These are phyloP conservation scores for Trifolium repens DNA, from an alignment of 306 rosid genomes.

Conservation along the genomic window DNA sequence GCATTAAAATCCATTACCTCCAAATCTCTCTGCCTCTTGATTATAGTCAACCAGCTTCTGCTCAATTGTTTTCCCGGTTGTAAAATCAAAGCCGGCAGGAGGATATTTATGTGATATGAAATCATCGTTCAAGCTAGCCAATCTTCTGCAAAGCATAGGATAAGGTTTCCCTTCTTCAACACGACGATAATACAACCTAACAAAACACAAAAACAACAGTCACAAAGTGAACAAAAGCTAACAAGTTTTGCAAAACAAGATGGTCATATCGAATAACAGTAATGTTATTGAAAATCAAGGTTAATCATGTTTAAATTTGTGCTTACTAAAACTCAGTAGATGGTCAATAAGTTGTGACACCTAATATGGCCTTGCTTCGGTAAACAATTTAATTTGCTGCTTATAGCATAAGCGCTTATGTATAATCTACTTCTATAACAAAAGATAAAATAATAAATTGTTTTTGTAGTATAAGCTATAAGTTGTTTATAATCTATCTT, in stretches of 20 bases:
- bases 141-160: slow-evolving; percentile 75
- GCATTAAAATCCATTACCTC: slow-evolving; percentile 54
- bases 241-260: neutral
- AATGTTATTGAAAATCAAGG: neutral
- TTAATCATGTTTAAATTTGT: neutral
- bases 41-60: slow-evolving; percentile 89
- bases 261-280: neutral
- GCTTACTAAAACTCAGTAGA: neutral
- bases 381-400: neutral
- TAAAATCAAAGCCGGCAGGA: slow-evolving; percentile 84
- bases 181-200: slow-evolving; percentile 88
- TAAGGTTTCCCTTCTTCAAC: slow-evolving; percentile 89
- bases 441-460: neutral
- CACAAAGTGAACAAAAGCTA: neutral
- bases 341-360: neutral
- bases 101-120: slow-evolving; percentile 81
- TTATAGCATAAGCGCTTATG: neutral
- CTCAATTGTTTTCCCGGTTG: slow-evolving; percentile 87
- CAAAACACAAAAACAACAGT: neutral
- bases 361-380: neutral
- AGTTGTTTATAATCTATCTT: neutral
- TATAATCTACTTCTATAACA: neutral
- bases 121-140: slow-evolving; percentile 78
- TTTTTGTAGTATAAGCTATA: neutral
- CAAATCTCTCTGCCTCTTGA: slow-evolving; percentile 86